Conservation (phyloP, 2,329 filamentous ascomycete species). For the Paracoccidioides brasiliensis region DNA sequence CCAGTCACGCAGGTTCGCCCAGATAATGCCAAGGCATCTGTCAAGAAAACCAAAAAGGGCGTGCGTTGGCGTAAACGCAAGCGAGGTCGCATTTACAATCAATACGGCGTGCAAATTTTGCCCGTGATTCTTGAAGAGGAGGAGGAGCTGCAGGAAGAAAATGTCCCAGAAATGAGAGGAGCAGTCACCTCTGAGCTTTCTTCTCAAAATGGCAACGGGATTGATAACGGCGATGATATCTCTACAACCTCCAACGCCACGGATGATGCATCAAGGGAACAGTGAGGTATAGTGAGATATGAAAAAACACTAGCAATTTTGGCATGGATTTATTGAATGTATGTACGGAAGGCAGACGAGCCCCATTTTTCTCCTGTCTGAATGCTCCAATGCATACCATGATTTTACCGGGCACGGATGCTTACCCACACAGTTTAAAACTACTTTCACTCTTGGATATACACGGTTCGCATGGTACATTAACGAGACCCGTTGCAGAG, state of each 20-base stretch:
- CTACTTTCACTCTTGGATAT: not conserved
- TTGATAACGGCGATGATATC: not conserved
- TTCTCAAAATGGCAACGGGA: not conserved
- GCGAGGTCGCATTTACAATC: not conserved
- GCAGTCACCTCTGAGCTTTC: not conserved
- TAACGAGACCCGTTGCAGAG: too few relatives aligned
- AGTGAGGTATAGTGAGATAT: not conserved
- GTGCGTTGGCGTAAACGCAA: too few relatives aligned
- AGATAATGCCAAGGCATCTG: not conserved
- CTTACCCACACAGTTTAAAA: not conserved
- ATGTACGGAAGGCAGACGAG: not conserved
- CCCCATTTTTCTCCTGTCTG: not conserved
- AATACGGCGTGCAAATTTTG: not conserved
- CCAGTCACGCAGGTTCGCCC: not conserved
- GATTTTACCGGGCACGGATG: not conserved
- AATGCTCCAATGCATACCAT: not conserved
- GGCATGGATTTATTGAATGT: not conserved
- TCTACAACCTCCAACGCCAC: not conserved
- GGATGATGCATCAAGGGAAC: not conserved
- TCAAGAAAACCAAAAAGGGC: too few relatives aligned
- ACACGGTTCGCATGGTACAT: not conserved
- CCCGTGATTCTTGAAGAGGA: not conserved
- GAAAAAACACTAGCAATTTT: too few relatives aligned
- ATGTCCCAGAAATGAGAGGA: not conserved
- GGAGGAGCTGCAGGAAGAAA: not conserved